A percentile compares a stretch with the other conserved stretches of the same genome.
Conservation (phyloP, 441 rosid genomes). For the Viola pubescens region DNA sequence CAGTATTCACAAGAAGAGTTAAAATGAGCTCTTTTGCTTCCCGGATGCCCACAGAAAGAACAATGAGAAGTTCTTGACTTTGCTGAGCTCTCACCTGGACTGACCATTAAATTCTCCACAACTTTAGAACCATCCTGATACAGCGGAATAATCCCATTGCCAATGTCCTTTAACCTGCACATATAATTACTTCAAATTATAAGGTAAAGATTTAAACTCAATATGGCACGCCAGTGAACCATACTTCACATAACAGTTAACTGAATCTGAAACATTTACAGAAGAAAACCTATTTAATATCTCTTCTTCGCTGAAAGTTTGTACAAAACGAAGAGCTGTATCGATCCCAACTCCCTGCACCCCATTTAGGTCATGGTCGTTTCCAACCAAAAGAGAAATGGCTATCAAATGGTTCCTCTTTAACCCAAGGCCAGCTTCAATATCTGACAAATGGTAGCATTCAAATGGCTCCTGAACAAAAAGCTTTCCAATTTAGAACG, state of each 20-base stretch:
- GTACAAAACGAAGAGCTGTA: slow-evolving; percentile 62
- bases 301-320: slow-evolving; percentile 52
- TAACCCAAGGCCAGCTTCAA: slow-evolving; percentile 77
- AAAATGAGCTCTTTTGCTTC: slow-evolving; percentile 56
- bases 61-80: slow-evolving; percentile 56
- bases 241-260: neutral
- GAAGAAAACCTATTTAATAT: slow-evolving; percentile 48
- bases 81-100: slow-evolving; percentile 28
- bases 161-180: slow-evolving; percentile 58
- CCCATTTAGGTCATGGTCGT: slow-evolving; percentile 71
- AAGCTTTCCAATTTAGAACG: slow-evolving; percentile 15
- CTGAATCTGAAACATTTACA: slow-evolving; percentile 1
- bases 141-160: slow-evolving; percentile 30
- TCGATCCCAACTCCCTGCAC: slow-evolving; percentile 76
- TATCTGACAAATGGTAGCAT: slow-evolving; percentile 75
- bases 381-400: slow-evolving; percentile 77
- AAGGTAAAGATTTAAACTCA: neutral
- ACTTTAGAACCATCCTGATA: slow-evolving; percentile 25
- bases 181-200: slow-evolving; percentile 15
- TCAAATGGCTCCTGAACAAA: slow-evolving; percentile 71
- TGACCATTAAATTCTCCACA: slow-evolving; percentile 21
- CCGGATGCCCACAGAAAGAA: slow-evolving; percentile 86
- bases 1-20: slow-evolving; percentile 61
- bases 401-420: slow-evolving; percentile 77
- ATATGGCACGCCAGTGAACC: neutral